phyloP scores from a whole-genome alignment of 768 basidiomycete genomes.

The Mycena chlorophos region DNA sequence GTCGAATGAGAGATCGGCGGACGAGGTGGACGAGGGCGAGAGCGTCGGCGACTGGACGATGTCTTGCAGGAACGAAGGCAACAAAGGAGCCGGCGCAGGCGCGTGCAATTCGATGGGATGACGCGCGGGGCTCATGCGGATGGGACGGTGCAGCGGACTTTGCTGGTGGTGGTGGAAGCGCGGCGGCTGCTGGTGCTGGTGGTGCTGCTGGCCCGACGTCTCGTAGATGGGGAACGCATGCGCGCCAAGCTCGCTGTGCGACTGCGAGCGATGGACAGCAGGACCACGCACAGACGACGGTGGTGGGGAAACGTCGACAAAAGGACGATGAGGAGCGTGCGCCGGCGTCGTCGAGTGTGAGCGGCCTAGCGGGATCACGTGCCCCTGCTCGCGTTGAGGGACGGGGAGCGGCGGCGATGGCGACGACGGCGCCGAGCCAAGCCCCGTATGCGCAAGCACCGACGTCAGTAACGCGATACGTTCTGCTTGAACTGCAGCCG shows the following conservation, averaged over 20 bases:
- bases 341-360: slow-evolving; percentile 51
- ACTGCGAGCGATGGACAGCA: slow-evolving; percentile 51
- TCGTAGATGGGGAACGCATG: slow-evolving; percentile 57
- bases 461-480: slow-evolving; percentile 78
- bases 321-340: slow-evolving; percentile 40
- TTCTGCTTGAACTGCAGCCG: slow-evolving; percentile 80
- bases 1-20: slow-evolving; percentile 65
- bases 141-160: slow-evolving; percentile 19
- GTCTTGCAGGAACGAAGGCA: slow-evolving; percentile 79
- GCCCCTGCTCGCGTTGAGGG: slow-evolving; percentile 13
- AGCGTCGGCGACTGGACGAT: slow-evolving; percentile 68
- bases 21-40: slow-evolving; percentile 65
- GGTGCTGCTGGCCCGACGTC: too few relatives aligned
- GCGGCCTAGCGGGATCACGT: slow-evolving; percentile 29
- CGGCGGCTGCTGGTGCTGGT: too few relatives aligned
- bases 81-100: slow-evolving; percentile 51
- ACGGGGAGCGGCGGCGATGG: slow-evolving; percentile 19
- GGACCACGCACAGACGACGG: slow-evolving; percentile 31
- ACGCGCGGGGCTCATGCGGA: slow-evolving; percentile 2
- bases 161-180: slow-evolving; percentile 27
- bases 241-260: slow-evolving; percentile 48
- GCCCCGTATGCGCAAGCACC: slow-evolving; percentile 59
- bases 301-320: slow-evolving; percentile 37
- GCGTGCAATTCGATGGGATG: slow-evolving; percentile 25
- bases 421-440: slow-evolving; percentile 26